Evolutionary conservation across 106 monocot species (phyloP), one percentile per base, ranked within the genome.

Genomic region (Hemerocallis citrina): DNA sequence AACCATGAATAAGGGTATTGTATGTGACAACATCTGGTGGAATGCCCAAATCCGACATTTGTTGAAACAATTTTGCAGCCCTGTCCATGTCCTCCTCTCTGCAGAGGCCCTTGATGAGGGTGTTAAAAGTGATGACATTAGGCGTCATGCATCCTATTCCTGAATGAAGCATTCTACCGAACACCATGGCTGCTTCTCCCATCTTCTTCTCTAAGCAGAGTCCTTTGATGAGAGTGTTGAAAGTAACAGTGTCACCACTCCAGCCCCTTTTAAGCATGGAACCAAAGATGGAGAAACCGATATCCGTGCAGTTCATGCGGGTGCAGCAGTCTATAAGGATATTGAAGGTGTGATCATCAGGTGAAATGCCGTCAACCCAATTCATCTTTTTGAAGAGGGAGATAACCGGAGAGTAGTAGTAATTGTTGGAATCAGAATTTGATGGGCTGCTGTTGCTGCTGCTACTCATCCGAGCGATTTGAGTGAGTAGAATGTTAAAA

Each of bases 161-260:
- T 52, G 46, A 22, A 9, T 35, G 30, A 20, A 51, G 23, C 58
- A 66, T 77, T 69, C 48, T 49, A 12, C 74, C 47, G 35, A 73
- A 45, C 39, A 77, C 8, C 35, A 5, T 12, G 0, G 56, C 6
- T 22, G 77, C 81, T 25, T 77, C 73, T 3, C 2, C 14, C 24
- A 73, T 51, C 33, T 59, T 60, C 4, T 52, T 62, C 30, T 63
- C 37, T 14, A 27, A 15, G 60, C 72, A 76, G 30, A 81, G 75
- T 1, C 81, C 76, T 60, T 67, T 65, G 33, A 74, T 63, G 7
- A 85, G 39, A 10, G 73, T 46, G 51, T 37, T 68, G 41, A 69
- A 71, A 2, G 64, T 64, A 5, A 77, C 64, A 2, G 55, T 62
- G 61, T 70, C 62, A 13, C 68, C 74, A 17, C 40, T 39, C 62